Conservation (phyloP, 352 stramenopile genomes). For the Phytophthora chlamydospora region DNA sequence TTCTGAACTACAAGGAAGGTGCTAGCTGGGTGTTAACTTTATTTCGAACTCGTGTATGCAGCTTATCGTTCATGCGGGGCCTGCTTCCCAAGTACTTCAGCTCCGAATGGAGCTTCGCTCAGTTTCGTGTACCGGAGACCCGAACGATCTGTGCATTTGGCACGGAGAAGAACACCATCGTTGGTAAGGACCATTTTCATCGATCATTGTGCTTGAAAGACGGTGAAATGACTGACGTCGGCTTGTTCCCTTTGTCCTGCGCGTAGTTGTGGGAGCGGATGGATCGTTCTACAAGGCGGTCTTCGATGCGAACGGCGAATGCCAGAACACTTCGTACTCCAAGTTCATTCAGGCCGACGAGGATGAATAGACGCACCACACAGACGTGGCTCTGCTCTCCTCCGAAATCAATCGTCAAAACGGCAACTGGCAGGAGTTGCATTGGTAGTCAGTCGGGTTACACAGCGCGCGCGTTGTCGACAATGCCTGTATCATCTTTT, state of each 20-base stretch:
- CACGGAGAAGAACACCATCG: slow-evolving; percentile 93
- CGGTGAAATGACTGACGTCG: background rate
- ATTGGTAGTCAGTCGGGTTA: slow-evolving; percentile 11
- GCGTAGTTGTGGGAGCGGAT: slow-evolving; percentile 81
- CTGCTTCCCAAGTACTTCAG: slow-evolving; percentile 94
- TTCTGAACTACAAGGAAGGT: background rate
- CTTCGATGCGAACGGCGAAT: slow-evolving; percentile 88
- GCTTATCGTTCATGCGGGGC: slow-evolving; percentile 91
- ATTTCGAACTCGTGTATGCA: slow-evolving; percentile 15
- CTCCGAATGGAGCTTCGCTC: slow-evolving; percentile 94
- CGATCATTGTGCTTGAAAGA: background rate
- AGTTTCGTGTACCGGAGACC: slow-evolving; percentile 92
- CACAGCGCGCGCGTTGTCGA: slow-evolving; percentile 23
- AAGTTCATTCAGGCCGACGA: slow-evolving; percentile 92
- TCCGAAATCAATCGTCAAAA: slow-evolving; percentile 19
- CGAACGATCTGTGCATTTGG: slow-evolving; percentile 94
- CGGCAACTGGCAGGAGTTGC: slow-evolving; percentile 13
- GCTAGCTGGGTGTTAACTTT: slow-evolving; percentile 6
- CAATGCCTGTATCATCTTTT: slow-evolving; percentile 51
- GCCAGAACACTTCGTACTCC: slow-evolving; percentile 90
- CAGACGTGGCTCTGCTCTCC: slow-evolving; percentile 14
- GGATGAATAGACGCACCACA: slow-evolving; percentile 66
- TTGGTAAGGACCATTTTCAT: slow-evolving; percentile 55
- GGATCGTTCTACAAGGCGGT: slow-evolving; percentile 91
- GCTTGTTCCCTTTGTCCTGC: slow-evolving; percentile 15